Evolutionary conservation across 352 stramenopile species (phyloP).

Genomic region (Peronospora tabacina): DNA sequence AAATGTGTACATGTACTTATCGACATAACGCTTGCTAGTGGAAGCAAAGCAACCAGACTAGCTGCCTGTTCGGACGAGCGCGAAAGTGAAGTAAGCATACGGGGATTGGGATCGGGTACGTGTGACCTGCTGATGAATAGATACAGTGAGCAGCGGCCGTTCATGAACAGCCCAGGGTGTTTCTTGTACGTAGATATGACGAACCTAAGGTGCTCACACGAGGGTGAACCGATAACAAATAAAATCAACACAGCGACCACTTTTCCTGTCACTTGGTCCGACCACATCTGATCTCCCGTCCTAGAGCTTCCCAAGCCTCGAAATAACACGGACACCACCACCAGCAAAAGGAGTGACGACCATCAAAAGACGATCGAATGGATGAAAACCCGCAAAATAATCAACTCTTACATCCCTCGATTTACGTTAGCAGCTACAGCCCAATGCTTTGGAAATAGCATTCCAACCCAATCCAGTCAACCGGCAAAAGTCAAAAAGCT

Average conservation of each 20-base stretch:
- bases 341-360: not conserved
- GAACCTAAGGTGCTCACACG: slow-evolving; percentile 7
- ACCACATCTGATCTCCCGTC: not conserved
- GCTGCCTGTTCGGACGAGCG: slow-evolving; percentile 5
- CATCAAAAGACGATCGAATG: slow-evolving; percentile 11
- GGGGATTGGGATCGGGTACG: slow-evolving; percentile 1
- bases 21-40: slow-evolving; percentile 1
- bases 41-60: slow-evolving; percentile 13
- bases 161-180: slow-evolving; percentile 13
- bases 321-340: not conserved
- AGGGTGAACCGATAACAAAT: slow-evolving; percentile 20
- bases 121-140: slow-evolving; percentile 4
- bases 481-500: slow-evolving; percentile 10
- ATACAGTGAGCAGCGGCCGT: slow-evolving; percentile 2
- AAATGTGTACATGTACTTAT: slow-evolving; percentile 15
- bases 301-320: too few relatives aligned
- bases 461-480: slow-evolving; percentile 24
- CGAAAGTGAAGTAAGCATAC: slow-evolving; percentile 21
- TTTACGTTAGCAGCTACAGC: slow-evolving; percentile 41
- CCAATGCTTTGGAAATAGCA: slow-evolving; percentile 14
- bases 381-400: slow-evolving; percentile 52
- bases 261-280: not conserved
- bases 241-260: slow-evolving; percentile 4
- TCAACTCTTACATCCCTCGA: slow-evolving; percentile 57
- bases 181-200: slow-evolving; percentile 29